Evolutionary conservation across 1,139 yeast species (phyloP).

Genomic region (Kurtzmaniella quercitrusa): DNA sequence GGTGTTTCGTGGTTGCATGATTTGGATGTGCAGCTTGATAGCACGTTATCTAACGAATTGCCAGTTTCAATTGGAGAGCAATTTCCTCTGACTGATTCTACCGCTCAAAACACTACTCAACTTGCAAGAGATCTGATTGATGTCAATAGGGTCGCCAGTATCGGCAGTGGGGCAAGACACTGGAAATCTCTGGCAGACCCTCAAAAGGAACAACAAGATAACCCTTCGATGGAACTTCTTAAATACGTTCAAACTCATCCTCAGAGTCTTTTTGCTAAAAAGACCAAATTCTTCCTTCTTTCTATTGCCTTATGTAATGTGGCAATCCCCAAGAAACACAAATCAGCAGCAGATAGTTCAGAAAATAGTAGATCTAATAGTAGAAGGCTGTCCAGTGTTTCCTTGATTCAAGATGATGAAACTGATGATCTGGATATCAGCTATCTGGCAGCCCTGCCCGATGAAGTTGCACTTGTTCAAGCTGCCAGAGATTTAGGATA

Average conservation of each 20-base stretch:
- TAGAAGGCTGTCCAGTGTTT: slow-evolving; percentile 8
- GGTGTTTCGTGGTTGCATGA: slow-evolving; percentile 92
- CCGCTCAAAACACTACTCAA: slow-evolving; percentile 19
- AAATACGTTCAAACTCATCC: slow-evolving; percentile 71
- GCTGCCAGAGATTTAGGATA: slow-evolving; percentile 96
- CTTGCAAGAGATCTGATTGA: slow-evolving; percentile 31
- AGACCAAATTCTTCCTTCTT: slow-evolving; percentile 73
- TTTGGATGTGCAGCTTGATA: slow-evolving; percentile 38
- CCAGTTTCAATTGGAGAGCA: not conserved
- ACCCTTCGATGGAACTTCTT: slow-evolving; percentile 51
- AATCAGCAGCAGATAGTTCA: slow-evolving; percentile 13
- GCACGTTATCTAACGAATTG: not conserved
- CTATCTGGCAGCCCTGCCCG: slow-evolving; percentile 95
- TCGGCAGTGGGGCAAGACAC: slow-evolving; percentile 7
- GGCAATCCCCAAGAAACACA: slow-evolving; percentile 64
- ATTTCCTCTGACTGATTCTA: not conserved
- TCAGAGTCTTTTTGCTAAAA: slow-evolving; percentile 60
- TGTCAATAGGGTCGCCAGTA: slow-evolving; percentile 14
- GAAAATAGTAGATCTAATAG: slow-evolving; percentile 7
- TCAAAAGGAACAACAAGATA: slow-evolving; percentile 21
- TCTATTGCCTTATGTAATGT: slow-evolving; percentile 86
- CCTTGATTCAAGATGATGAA: slow-evolving; percentile 12
- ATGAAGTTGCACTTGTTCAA: slow-evolving; percentile 85
- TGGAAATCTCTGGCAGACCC: slow-evolving; percentile 43
- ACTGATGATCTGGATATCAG: slow-evolving; percentile 48